These are phyloP conservation scores for Metroxylon sagu DNA, from an alignment of 176 grass and related monocot species.

Conservation along the genomic window DNA sequence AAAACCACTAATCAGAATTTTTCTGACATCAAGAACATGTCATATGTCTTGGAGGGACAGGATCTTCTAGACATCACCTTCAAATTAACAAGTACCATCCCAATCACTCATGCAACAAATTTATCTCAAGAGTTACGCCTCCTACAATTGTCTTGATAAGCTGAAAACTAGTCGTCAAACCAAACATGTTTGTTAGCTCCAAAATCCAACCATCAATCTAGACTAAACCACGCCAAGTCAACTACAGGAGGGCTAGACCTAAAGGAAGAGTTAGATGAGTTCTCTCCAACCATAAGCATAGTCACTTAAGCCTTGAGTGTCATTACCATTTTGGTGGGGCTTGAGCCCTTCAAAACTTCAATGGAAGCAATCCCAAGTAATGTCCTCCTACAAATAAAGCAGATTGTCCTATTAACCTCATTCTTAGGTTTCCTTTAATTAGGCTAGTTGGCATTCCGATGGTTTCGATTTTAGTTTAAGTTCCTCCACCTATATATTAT, in stretches of 20 bases:
- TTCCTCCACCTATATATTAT: no score
- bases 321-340: no score
- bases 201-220: constrained; percentile 7
- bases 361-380: no score
- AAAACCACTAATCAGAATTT: constrained; percentile 17
- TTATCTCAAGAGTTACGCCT: constrained; percentile 7
- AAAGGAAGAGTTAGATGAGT: no score
- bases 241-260: not conserved
- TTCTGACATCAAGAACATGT: constrained; percentile 3
- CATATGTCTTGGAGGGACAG: not conserved
- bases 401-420: no score
- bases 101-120: not conserved
- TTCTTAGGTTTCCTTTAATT: no score
- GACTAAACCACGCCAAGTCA: not conserved
- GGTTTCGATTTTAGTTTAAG: no score
- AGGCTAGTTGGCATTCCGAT: no score
- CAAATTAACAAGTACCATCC: not conserved
- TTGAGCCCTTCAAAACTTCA: no score
- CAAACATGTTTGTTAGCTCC: constrained; percentile 1
- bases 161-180: not conserved
- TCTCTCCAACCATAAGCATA: no score
- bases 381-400: no score
- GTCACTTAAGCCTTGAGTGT: no score
- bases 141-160: constrained; percentile 9
- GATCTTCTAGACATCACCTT: constrained; percentile 13